Evolutionary conservation across 768 basidiomycete genomes (phyloP), one percentile per base, ranked within the genome.

Genomic region (Coprinopsis cinerea): DNA sequence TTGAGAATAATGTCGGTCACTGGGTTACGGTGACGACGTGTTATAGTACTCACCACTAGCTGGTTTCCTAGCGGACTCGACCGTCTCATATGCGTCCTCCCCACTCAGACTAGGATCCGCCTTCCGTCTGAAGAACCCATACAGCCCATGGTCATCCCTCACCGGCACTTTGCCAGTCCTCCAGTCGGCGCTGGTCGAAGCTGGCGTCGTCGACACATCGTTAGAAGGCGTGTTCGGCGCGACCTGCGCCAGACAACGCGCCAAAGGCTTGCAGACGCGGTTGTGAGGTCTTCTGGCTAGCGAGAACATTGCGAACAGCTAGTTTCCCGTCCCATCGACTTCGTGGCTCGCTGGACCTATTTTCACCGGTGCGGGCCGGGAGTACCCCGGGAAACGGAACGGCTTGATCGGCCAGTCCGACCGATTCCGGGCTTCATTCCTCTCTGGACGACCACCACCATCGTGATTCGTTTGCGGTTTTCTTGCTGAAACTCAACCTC

Each of bases 121-220:
- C 58, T 76, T 80, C 57, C 69, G 73, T 51, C 86, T 74, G 67
- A 91, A 92, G 62, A 92, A 91, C 0, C 72, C 81, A 58, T 78
- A 90, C 5, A 92, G 75, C 1, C 88, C 89, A 62, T 92, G 88
- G 52, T 83, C 75, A 18, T 81, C 75, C 23, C 57, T 61, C 23
- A 75, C 72, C 4, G 67, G 60, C 13, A 73, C 61, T 41, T 62
- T 67, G 34, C 30, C 36, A 48, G 51, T 45, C 50, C 53, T 35
- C 53, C 53, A 40, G 39, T 43, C 49, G 47, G 44, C 24, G 47
- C 46, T 36, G 37, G 6, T 20, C 42, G 5, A 9, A 7, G 37
- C 30, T 32, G 30, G 30, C 30, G 15, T 17, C 18, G 37, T 9
- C 9, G 37, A 20, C 7, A 11, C 18, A 7, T 7, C 13, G 42